Evolutionary conservation across 805 yeast genomes (phyloP), one percentile per base, ranked within the genome.

Genomic region (Candida taoyuanica): DNA sequence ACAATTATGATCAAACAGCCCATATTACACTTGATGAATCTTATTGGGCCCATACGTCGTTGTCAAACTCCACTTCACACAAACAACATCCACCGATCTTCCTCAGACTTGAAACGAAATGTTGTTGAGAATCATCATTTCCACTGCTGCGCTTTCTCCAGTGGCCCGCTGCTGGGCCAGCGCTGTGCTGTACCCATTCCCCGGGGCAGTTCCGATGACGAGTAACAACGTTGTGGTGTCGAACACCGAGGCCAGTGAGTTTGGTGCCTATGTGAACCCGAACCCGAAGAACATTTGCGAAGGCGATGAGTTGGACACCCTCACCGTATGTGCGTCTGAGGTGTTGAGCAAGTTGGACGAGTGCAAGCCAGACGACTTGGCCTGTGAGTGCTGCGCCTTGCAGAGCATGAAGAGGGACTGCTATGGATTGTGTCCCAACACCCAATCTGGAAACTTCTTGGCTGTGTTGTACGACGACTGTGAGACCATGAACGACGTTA

Each of bases 301-400:
- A 27, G 62, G 72, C 16, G 59, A 65, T 33, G 76, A 72, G 43
- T 50, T 70, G 26, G 61, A 64, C 32, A 63, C 62, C 29, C 55
- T 72, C 23, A 60, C 70, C 2, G 43, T 47, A 15, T 74, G 78
- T 52, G 70, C 74, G 24, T 68, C 65, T 47, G 73, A 68, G 39
- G 69, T 73, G 12, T 56, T 73, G 29, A 48, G 60, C 21, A 68
- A 60, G 43, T 59, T 73, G 42, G 74, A 71, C 46, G 71, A 64
- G 39, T 74, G 79, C 49, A 68, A 70, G 46, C 68, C 76, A 5
- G 70, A 70, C 48, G 78, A 73, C 55, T 57, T 71, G 45, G 76
- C 76, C 2, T 74, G 78, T 54, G 77, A 72, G 44, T 73, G 79
- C 45, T 72, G 78, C 54, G 77, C 78, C 8, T 59, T 74, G 25